phyloP scores from a whole-genome alignment of 2,329 filamentous ascomycete species.

The Lojkania enalia region DNA sequence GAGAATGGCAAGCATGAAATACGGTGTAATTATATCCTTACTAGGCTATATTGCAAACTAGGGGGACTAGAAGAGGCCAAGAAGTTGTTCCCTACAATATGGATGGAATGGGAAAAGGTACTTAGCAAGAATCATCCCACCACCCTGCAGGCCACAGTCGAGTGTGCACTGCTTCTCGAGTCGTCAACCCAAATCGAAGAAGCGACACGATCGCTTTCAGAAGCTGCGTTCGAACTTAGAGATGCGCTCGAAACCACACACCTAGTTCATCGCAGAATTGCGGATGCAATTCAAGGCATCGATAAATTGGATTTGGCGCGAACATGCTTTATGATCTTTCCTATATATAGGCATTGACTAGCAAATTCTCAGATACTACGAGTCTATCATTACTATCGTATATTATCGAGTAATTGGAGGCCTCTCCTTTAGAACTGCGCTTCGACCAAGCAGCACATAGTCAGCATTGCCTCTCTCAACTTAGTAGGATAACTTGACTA shows the following conservation, averaged over 20 bases:
- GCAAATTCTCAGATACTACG: too few species aligned
- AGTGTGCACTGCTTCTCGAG: conserved; percentile 4
- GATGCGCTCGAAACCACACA: background rate
- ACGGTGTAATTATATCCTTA: background rate
- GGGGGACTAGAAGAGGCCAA: background rate
- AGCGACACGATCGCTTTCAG: background rate
- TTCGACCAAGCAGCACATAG: too few species aligned
- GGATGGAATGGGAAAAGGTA: background rate
- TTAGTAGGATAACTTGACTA: too few species aligned
- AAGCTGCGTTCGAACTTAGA: background rate
- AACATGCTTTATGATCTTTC: too few species aligned
- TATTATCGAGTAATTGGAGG: too few species aligned
- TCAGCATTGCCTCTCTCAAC: too few species aligned
- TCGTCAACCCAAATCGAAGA: background rate
- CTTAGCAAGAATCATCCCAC: background rate
- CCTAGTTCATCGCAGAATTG: background rate
- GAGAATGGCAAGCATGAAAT: background rate
- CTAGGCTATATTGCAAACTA: background rate
- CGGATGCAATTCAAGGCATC: background rate
- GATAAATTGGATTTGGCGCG: background rate
- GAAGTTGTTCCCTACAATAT: background rate
- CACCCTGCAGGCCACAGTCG: background rate
- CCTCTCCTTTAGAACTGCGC: too few species aligned
- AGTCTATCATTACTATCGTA: too few species aligned
- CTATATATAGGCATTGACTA: too few species aligned